A percentile compares a stretch with the other conserved stretches of the same genome.
Evolutionary conservation across 225 moss, liverwort and hornwort genomes (phyloP).

Genomic region (Pleurozium schreberi): DNA sequence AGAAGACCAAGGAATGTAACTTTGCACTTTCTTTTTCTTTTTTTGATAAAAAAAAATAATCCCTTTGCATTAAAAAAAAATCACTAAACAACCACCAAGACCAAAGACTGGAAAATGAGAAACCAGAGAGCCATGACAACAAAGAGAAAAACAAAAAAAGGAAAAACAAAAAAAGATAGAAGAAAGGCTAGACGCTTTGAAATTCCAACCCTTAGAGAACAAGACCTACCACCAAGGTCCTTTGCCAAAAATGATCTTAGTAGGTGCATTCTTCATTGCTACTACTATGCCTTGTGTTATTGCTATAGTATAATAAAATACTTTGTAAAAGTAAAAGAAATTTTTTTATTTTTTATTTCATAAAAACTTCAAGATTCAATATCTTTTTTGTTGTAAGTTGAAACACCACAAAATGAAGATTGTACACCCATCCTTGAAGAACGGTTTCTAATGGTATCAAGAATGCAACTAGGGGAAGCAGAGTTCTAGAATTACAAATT

Average conservation of each 20-base stretch:
- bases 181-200: too few species aligned
- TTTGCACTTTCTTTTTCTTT: too few species aligned
- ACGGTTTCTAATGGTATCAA: fast-evolving
- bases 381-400: fast-evolving
- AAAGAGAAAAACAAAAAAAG: too few species aligned
- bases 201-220: not conserved
- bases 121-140: too few species aligned
- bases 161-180: too few species aligned
- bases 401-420: fast-evolving
- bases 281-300: fast-evolving
- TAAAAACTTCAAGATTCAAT: not conserved
- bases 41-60: too few species aligned
- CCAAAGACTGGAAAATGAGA: too few species aligned
- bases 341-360: not conserved
- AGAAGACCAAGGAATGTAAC: not conserved
- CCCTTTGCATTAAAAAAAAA: too few species aligned
- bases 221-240: not conserved
- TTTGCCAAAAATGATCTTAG: not conserved
- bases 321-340: too few species aligned
- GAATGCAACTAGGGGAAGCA: fast-evolving
- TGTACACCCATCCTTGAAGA: fast-evolving
- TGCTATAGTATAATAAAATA: not conserved
- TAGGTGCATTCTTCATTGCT: not conserved
- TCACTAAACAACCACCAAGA: too few species aligned
- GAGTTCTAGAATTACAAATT: too few species aligned